A percentile compares a stretch with the other conserved stretches of the same genome.
Conservation (phyloP, 768 basidiomycete genomes). For the Lactifluus piperatus region DNA sequence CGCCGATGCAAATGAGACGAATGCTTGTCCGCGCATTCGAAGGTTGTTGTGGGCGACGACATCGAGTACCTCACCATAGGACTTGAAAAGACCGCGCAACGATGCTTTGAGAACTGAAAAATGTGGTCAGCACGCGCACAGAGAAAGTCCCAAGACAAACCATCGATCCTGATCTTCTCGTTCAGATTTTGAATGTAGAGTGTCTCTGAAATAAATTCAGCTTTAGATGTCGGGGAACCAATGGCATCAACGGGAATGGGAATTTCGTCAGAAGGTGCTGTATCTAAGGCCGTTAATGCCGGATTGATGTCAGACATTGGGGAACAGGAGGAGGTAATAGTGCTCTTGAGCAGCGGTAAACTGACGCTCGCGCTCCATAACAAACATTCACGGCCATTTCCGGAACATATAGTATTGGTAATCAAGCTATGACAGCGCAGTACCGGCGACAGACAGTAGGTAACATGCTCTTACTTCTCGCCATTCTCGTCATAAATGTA, state of each 20-base stretch:
- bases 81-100: conserved; percentile 80
- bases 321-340: not conserved
- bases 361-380: not conserved
- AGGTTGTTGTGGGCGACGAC: conserved; percentile 94
- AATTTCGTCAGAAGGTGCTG: conserved; percentile 5
- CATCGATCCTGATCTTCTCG: conserved; percentile 82
- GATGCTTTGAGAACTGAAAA: conserved; percentile 77
- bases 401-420: not conserved
- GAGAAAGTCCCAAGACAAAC: conserved; percentile 29
- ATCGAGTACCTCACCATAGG: conserved; percentile 87
- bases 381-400: not conserved
- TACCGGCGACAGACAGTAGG: not conserved
- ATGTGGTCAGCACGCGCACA: conserved; percentile 12
- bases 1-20: conserved; percentile 80
- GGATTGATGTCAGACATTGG: conserved; percentile 11
- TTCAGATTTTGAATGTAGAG: conserved; percentile 95
- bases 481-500: conserved; percentile 59
- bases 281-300: not conserved
- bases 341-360: not conserved
- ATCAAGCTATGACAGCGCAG: not conserved
- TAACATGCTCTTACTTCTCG: conserved; percentile 25
- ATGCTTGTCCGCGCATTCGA: conserved; percentile 97
- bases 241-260: conserved; percentile 17
- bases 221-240: conserved; percentile 24
- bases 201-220: conserved; percentile 64